These are phyloP conservation scores for Earliella scabrosa DNA, from an alignment of 1,284 basidiomycete species.

Conservation along the genomic window DNA sequence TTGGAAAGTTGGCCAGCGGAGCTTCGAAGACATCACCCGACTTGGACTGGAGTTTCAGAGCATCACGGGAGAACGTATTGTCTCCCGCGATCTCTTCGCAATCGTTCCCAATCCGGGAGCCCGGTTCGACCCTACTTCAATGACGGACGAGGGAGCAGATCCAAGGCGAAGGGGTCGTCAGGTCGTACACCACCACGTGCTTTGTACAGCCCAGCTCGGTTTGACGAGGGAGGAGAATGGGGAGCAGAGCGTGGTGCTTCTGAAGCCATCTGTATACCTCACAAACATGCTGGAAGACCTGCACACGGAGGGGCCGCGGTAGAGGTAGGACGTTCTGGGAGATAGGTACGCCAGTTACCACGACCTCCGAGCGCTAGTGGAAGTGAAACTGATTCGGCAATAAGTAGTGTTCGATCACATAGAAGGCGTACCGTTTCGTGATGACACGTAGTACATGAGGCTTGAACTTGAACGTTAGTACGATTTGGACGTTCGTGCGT, in stretches of 20 bases:
- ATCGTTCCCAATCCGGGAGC: slow-evolving; percentile 39
- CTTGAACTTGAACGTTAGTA: too few relatives aligned
- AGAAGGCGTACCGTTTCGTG: too few relatives aligned
- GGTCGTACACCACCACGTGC: slow-evolving; percentile 12
- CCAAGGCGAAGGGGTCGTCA: neutral
- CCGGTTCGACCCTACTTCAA: slow-evolving; percentile 40
- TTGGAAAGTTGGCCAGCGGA: slow-evolving; percentile 33
- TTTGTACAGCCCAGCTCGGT: slow-evolving; percentile 43
- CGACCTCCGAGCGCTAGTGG: neutral
- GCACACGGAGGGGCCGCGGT: neutral
- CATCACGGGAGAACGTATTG: slow-evolving; percentile 55
- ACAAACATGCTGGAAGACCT: slow-evolving; percentile 3
- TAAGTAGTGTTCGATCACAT: neutral
- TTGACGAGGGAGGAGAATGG: slow-evolving; percentile 31
- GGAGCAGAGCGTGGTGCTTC: slow-evolving; percentile 20
- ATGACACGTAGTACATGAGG: too few relatives aligned
- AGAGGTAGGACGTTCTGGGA: neutral
- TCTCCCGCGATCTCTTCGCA: slow-evolving; percentile 44
- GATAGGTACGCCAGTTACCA: neutral
- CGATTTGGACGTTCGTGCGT: too few relatives aligned
- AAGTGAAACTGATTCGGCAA: neutral
- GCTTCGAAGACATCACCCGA: slow-evolving; percentile 45
- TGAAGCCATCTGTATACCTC: slow-evolving; percentile 37
- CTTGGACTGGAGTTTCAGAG: slow-evolving; percentile 49
- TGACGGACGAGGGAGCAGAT: slow-evolving; percentile 47